phyloP scores from a whole-genome alignment of 2,329 filamentous ascomycete genomes.

The Talaromyces funiculosus region DNA sequence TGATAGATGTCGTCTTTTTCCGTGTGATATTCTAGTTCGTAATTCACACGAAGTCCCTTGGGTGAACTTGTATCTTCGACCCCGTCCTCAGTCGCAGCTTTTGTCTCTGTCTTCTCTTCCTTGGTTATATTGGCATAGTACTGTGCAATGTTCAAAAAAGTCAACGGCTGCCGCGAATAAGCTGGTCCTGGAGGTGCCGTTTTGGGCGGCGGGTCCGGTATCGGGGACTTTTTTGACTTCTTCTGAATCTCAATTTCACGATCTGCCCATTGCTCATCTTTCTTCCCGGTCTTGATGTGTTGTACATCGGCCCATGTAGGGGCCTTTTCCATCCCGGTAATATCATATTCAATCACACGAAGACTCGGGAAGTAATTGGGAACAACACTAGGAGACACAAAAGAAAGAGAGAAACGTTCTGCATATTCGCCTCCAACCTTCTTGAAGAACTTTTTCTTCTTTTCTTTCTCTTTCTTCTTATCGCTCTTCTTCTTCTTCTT shows the following conservation, averaged over 20 bases:
- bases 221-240: slow-evolving; percentile 46
- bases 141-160: slow-evolving; percentile 74
- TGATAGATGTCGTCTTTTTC: slow-evolving; percentile 68
- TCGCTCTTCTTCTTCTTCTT: slow-evolving; percentile 3
- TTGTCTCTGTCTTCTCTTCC: slow-evolving; percentile 67
- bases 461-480: slow-evolving; percentile 26
- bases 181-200: slow-evolving; percentile 75
- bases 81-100: slow-evolving; percentile 6
- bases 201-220: slow-evolving; percentile 69
- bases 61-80: slow-evolving; percentile 4
- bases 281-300: neutral
- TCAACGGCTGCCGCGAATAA: slow-evolving; percentile 78
- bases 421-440: slow-evolving; percentile 74
- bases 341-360: slow-evolving; percentile 92
- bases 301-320: slow-evolving; percentile 28
- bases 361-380: slow-evolving; percentile 89
- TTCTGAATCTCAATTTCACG: slow-evolving; percentile 19
- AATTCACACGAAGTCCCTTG: slow-evolving; percentile 57
- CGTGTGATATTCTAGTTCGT: slow-evolving; percentile 81
- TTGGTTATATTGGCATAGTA: slow-evolving; percentile 91
- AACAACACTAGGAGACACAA: slow-evolving; percentile 81
- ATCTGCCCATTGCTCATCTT: slow-evolving; percentile 2
- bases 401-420: slow-evolving; percentile 75
- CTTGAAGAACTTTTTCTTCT: slow-evolving; percentile 52
- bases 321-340: slow-evolving; percentile 62